A percentile compares a stretch with the other conserved stretches of the same genome.
Evolutionary conservation across 176 grass and related monocot species (phyloP).

Genomic region (Miscanthus lutarioriparius): DNA sequence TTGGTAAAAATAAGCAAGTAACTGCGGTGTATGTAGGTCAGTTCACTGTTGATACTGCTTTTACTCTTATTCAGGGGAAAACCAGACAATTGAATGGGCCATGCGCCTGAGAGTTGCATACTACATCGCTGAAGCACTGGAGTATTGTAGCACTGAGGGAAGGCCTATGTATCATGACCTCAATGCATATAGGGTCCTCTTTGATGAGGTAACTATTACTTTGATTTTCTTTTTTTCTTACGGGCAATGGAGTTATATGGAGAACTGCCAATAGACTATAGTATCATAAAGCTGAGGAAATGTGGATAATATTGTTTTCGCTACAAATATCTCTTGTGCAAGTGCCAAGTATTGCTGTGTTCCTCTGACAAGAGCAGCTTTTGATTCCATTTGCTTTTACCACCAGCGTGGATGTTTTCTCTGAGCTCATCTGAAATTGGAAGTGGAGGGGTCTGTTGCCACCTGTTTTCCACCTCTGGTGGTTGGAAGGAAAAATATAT

Average conservation of each 20-base stretch:
- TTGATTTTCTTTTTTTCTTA: slow-evolving; percentile 15
- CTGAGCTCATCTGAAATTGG: slow-evolving; percentile 4
- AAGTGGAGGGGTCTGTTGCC: slow-evolving; percentile 1
- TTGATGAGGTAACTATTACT: slow-evolving; percentile 64
- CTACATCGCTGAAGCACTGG: slow-evolving; percentile 88
- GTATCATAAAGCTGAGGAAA: neutral
- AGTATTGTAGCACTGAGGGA: slow-evolving; percentile 73
- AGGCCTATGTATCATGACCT: slow-evolving; percentile 91
- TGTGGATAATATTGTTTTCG: neutral
- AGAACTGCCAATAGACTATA: neutral
- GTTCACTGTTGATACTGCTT: slow-evolving; percentile 32
- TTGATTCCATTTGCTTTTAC: slow-evolving; percentile 1
- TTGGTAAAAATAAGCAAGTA: neutral
- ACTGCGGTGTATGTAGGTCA: neutral
- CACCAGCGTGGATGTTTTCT: neutral
- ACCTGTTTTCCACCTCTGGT: slow-evolving; percentile 3
- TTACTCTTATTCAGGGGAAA: slow-evolving; percentile 76
- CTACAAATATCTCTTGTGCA: neutral
- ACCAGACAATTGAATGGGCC: slow-evolving; percentile 98
- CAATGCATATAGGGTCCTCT: slow-evolving; percentile 94
- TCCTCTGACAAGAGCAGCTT: slow-evolving; percentile 10
- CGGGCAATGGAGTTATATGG: neutral
- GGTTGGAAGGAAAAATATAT: slow-evolving; percentile 7
- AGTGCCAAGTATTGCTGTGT: neutral
- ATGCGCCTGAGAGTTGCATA: slow-evolving; percentile 94